Conservation (phyloP, 495 filamentous ascomycete genomes). For the Podospora conica region DNA sequence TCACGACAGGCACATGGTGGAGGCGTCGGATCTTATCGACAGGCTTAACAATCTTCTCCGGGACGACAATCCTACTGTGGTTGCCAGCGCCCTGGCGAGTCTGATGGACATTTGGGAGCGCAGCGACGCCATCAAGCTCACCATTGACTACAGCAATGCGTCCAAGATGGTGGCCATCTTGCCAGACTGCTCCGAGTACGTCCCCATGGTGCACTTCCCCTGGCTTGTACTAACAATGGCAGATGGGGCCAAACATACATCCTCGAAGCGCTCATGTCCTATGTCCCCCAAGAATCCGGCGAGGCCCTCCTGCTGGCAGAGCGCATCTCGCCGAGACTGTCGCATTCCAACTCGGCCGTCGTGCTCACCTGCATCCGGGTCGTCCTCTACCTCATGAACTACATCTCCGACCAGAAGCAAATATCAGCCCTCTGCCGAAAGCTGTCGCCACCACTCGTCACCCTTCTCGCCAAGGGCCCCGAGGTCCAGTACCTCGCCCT, state of each 20-base stretch:
- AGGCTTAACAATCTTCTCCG: slow-evolving; percentile 81
- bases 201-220: slow-evolving; percentile 6
- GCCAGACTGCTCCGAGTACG: slow-evolving; percentile 93
- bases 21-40: slow-evolving; percentile 87
- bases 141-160: slow-evolving; percentile 94
- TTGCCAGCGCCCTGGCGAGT: slow-evolving; percentile 84
- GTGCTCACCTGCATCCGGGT: slow-evolving; percentile 94
- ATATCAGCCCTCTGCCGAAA: slow-evolving; percentile 85
- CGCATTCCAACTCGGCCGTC: slow-evolving; percentile 93
- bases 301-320: slow-evolving; percentile 90
- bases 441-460: slow-evolving; percentile 91
- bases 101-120: slow-evolving; percentile 98
- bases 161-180: slow-evolving; percentile 97
- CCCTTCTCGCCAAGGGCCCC: slow-evolving; percentile 88
- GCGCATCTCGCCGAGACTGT: slow-evolving; percentile 85
- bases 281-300: slow-evolving; percentile 83
- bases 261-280: slow-evolving; percentile 94
- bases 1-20: slow-evolving; percentile 85
- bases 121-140: slow-evolving; percentile 94
- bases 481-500: slow-evolving; percentile 97
- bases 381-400: slow-evolving; percentile 98
- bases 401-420: slow-evolving; percentile 90
- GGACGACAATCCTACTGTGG: slow-evolving; percentile 96
- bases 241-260: slow-evolving; percentile 99
- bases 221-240: neutral